Evolutionary conservation across 345 rosid species (phyloP), one percentile per base, ranked within the genome.

Genomic region (Boechera stricta): DNA sequence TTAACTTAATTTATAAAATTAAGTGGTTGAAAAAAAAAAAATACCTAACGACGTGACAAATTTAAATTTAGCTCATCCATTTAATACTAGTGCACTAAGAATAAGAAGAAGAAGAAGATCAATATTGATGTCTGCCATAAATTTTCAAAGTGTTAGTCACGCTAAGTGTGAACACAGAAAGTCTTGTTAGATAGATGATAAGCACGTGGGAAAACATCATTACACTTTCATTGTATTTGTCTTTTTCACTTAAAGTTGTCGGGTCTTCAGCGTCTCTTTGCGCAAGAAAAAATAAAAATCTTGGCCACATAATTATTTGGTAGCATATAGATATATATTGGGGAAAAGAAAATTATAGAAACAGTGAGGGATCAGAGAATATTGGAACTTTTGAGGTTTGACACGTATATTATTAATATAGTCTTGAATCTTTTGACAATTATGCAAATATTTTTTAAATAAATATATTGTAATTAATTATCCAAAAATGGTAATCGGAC

Each of bases 181-280:
- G 42, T 70, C 69, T 11, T 8, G 35, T 5, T 13, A 35, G 75
- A 71, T 13, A 35, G 75, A 71, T 16, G 80, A 69, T 31, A 32
- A 55, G 66, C 71, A 63, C 71, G 80, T 77, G 76, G 33, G 76
- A 77, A 77, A 71, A 45, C 80, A 56, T 32, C 16, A 36, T 12
- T 69, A 56, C 60, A 47, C 45, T 64, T 77, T 64, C 53, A 77
- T 28, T 55, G 57, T 36, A 54, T 31, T 70, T 68, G 48, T 76
- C 79, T 54, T 67, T 70, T 35, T 10, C 24, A 44, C 64, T 7
- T 35, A 26, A 77, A 38, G 53, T 56, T 71, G 38, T 56, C 21
- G 36, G 44, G 3, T 2, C 62, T 71, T 35, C 10, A 39, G 48
- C 11, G 47, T 21, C 12, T 1, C 41, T 45, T 7, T 48, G 15